Conservation (phyloP, 495 filamentous ascomycete species). For the Astrothelium subdiscretum region DNA sequence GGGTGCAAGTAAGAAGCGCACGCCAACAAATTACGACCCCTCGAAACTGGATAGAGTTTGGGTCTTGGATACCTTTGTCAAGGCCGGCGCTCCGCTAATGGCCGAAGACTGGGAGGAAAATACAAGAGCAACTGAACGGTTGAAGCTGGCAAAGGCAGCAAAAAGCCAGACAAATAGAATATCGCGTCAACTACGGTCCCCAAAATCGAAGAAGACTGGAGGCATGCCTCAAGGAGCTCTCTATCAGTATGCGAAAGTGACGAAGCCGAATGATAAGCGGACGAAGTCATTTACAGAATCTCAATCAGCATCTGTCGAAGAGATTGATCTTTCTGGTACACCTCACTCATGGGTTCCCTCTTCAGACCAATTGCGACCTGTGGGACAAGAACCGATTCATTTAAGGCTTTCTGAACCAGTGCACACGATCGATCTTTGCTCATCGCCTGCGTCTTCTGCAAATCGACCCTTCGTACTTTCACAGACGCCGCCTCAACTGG, state of each 20-base stretch:
- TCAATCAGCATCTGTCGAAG: neutral
- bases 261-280: neutral
- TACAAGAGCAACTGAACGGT: constrained; percentile 20
- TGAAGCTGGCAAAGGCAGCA: neutral
- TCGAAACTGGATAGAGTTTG: constrained; percentile 56
- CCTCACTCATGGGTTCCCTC: neutral
- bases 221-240: neutral
- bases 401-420: neutral
- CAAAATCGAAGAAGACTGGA: neutral
- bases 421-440: neutral
- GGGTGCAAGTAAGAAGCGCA: constrained; percentile 39
- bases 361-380: neutral
- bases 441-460: neutral
- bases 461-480: neutral
- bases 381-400: neutral
- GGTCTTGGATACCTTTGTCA: constrained; percentile 62
- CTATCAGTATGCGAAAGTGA: neutral
- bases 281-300: neutral
- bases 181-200: neutral
- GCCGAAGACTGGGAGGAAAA: constrained; percentile 67
- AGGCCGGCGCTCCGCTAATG: constrained; percentile 57
- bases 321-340: neutral
- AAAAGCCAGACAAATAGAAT: neutral
- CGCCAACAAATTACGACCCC: constrained; percentile 55
- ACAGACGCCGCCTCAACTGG: neutral